phyloP scores from a whole-genome alignment of 495 filamentous ascomycete genomes.

The Delitschia confertaspora region DNA sequence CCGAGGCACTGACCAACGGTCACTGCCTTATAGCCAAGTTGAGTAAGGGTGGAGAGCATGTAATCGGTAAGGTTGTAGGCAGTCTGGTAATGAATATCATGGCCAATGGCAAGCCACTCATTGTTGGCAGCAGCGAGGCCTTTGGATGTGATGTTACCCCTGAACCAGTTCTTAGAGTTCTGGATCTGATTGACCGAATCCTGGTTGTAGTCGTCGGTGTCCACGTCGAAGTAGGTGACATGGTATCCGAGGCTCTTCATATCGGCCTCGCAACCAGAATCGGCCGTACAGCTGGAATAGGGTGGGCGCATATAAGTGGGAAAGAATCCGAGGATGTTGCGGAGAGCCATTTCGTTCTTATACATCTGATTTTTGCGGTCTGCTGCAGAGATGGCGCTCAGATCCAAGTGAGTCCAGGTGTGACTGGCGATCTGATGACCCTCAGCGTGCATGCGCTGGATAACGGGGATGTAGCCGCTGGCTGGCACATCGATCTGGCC shows the following conservation, averaged over 20 bases:
- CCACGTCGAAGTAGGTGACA: slow-evolving; percentile 63
- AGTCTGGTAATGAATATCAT: slow-evolving; percentile 71
- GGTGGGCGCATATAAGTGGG: slow-evolving; percentile 83
- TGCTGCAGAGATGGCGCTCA: slow-evolving; percentile 47
- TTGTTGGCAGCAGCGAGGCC: slow-evolving; percentile 37
- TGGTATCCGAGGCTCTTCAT: slow-evolving; percentile 66
- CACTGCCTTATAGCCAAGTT: slow-evolving; percentile 24
- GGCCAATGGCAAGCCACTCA: slow-evolving; percentile 60
- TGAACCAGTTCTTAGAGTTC: slow-evolving; percentile 61
- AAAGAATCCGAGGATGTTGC: slow-evolving; percentile 69
- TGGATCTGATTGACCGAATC: slow-evolving; percentile 53
- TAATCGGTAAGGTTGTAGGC: slow-evolving; percentile 69
- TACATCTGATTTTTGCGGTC: slow-evolving; percentile 59
- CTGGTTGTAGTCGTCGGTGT: slow-evolving; percentile 67
- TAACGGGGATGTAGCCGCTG: slow-evolving; percentile 50
- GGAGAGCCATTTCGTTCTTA: slow-evolving; percentile 71
- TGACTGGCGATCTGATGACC: slow-evolving; percentile 84
- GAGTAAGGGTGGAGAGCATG: slow-evolving; percentile 43
- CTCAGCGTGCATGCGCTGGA: slow-evolving; percentile 56
- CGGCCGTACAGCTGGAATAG: slow-evolving; percentile 59
- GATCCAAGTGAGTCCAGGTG: slow-evolving; percentile 74
- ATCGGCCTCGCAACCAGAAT: slow-evolving; percentile 49
- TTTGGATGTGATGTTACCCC: slow-evolving; percentile 42
- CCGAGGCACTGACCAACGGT: slow-evolving; percentile 26
- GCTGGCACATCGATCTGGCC: slow-evolving; percentile 56